Percentiles rank a stretch among this genome's conserved stretches.
These are phyloP conservation scores for Dactylella cylindrospora DNA, from an alignment of 2,329 filamentous ascomycete genomes.

Conservation along the genomic window DNA sequence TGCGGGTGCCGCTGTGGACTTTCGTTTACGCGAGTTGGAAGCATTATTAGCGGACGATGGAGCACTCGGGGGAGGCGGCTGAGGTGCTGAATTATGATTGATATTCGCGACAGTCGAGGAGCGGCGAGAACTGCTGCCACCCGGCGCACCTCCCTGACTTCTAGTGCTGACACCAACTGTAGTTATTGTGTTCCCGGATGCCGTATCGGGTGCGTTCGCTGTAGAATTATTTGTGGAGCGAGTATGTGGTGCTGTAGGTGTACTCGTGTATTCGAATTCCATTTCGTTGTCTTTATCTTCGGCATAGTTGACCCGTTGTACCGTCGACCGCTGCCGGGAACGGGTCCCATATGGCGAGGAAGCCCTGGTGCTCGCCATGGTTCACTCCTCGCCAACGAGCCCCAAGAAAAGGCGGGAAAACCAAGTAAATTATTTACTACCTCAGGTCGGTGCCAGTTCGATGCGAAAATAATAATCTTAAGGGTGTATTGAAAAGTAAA, in stretches of 20 bases:
- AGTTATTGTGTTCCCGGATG: slow-evolving; percentile 57
- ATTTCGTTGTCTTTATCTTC: slow-evolving; percentile 89
- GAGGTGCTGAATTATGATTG: not conserved
- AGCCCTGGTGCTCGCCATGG: slow-evolving; percentile 54
- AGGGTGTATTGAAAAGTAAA: not conserved
- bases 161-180: slow-evolving; percentile 48
- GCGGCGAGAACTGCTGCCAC: slow-evolving; percentile 52
- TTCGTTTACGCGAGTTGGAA: slow-evolving; percentile 39
- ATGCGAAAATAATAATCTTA: slow-evolving; percentile 3
- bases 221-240: slow-evolving; percentile 31
- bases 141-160: slow-evolving; percentile 40
- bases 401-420: slow-evolving; percentile 26
- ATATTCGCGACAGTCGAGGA: slow-evolving; percentile 47
- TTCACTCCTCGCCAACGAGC: slow-evolving; percentile 41
- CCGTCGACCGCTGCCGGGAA: slow-evolving; percentile 81
- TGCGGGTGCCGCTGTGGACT: slow-evolving; percentile 37
- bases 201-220: slow-evolving; percentile 62
- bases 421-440: slow-evolving; percentile 15
- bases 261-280: slow-evolving; percentile 71
- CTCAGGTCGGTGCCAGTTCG: no score
- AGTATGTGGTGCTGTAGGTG: slow-evolving; percentile 53
- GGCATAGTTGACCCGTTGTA: slow-evolving; percentile 86
- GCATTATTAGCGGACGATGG: slow-evolving; percentile 19
- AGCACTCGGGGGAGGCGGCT: slow-evolving; percentile 8
- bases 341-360: slow-evolving; percentile 84